A percentile compares a stretch with the other conserved stretches of the same genome.
Evolutionary conservation across 164 flowering plant species (phyloP).

Genomic region (Stephania yunnanensis): DNA sequence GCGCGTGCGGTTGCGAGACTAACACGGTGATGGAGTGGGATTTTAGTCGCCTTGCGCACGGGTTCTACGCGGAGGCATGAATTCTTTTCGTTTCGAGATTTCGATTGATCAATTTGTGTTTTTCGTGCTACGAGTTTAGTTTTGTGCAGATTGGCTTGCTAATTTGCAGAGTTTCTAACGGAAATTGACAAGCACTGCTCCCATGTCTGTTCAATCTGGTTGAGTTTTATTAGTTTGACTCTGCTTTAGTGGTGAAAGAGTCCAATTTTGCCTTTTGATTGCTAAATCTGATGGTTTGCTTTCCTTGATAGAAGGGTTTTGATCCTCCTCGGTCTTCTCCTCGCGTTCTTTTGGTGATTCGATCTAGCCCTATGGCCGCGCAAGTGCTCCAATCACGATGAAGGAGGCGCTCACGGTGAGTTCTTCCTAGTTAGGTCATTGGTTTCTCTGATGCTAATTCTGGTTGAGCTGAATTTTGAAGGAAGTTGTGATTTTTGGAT

Average conservation of each 20-base stretch:
- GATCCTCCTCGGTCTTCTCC: no score
- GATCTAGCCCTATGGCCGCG: no score
- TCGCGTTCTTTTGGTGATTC: no score
- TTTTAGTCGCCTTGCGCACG: constrained; percentile 88
- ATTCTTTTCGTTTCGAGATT: neutral
- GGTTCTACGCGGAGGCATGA: constrained; percentile 60
- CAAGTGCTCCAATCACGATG: no score
- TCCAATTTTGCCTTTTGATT: neutral
- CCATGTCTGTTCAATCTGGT: constrained; percentile 1
- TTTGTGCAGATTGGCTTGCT: neutral
- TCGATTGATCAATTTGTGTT: neutral
- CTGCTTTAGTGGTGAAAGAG: neutral
- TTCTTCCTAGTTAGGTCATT: no score
- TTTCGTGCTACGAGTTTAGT: neutral
- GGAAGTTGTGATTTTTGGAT: no score
- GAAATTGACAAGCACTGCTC: neutral
- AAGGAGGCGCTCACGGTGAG: no score
- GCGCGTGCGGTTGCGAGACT: constrained; percentile 96
- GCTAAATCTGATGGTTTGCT: constrained; percentile 5
- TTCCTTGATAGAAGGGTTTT: no score
- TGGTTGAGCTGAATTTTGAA: no score
- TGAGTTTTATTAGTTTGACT: neutral
- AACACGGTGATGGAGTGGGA: constrained; percentile 99
- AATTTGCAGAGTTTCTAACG: neutral
- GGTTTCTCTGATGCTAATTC: no score